Base-by-base conservation (phyloP, 2,329 filamentous ascomycete genomes). In the Talaromyces sp. region DNA sequence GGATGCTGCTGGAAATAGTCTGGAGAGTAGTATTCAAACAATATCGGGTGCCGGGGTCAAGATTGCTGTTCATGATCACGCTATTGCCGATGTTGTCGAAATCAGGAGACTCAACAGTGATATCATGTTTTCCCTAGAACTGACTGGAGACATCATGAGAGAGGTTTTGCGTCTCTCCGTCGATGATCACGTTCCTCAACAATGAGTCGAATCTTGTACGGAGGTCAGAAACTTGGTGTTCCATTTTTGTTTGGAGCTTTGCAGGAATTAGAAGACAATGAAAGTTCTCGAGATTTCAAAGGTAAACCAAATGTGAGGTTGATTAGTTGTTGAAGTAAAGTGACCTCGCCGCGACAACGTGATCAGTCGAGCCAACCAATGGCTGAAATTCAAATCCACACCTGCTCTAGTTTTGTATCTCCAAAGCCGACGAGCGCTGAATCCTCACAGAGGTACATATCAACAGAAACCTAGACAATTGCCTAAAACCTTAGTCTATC, bases 141-240 rank as follows among this genome's bases (percentile, higher is more conserved):
- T 63, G 24, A 13, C 11, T 1, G 13, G 60, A 27, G 16, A 57
- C 1, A 6, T 54, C n/a, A 14, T 9, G n/a, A 39, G 10, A 57
- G 61, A 13, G 3, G 8, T 22, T 31, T 10, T 60, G 19, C 3
- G 58, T 50, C 6, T 47, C 1, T 10, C 9, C 8, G n/a, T 35
- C 19, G 19, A 10, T 1, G 11, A 24, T 19, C 13, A 63, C 35
- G n/a, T 24, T 47, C 3, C 2, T 9, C 39, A 63, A n/a, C 8
- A 63, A 22, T 19, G 61, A 27, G 39, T 63, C 13, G 50, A 63
- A 49, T 47, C 61, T 63, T 24, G 11, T 19, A 6, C 52, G 50
- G 8, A 63, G 0, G 14, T 41, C 50, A 47, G 31, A 2, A 58
- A 11, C 7, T 10, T 24, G 10, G 27, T 63, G 10, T 16, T n/a